Percentiles rank a stretch among this genome's conserved stretches.
Evolutionary conservation across 371 early-diverging fungal genomes (phyloP).

Genomic region (Mortierella polycephala): DNA sequence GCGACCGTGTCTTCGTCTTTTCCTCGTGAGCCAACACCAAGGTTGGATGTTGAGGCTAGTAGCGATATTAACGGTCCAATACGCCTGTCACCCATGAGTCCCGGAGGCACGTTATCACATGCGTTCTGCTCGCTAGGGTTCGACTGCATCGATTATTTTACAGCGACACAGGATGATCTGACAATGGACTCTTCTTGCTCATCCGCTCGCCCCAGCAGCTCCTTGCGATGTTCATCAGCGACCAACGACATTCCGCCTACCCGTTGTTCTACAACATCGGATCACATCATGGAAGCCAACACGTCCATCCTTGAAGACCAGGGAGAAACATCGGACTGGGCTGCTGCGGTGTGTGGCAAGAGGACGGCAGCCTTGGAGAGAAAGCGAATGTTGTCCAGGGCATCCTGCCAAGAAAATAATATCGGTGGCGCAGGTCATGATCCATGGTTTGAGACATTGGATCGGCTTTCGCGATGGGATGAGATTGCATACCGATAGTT

Average conservation of each 20-base stretch:
- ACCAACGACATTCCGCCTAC: neutral
- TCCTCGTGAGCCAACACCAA: conserved; percentile 1
- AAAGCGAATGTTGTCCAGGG: conserved; percentile 23
- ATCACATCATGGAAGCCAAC: conserved; percentile 2
- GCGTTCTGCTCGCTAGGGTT: conserved; percentile 34
- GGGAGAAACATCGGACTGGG: conserved; percentile 21
- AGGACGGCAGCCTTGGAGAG: conserved; percentile 17
- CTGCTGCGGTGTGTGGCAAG: conserved; percentile 31
- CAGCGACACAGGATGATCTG: conserved; percentile 14
- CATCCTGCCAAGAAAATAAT: conserved; percentile 7
- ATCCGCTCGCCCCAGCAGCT: neutral
- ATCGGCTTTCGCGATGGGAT: conserved; percentile 31
- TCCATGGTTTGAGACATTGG: conserved; percentile 23
- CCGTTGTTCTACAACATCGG: neutral
- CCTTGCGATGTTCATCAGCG: neutral
- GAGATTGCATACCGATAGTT: conserved; percentile 22
- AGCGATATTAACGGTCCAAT: conserved; percentile 1
- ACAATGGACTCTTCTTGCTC: neutral
- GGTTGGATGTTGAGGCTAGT: neutral
- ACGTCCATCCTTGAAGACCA: conserved; percentile 1
- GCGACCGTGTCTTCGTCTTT: neutral
- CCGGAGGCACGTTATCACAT: conserved; percentile 27
- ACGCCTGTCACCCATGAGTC: conserved; percentile 6
- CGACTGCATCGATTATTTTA: conserved; percentile 33
- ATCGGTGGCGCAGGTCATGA: neutral